Evolutionary conservation across 1,284 basidiomycete species (phyloP), one percentile per base, ranked within the genome.

Genomic region (Heterobasidion parviporum): DNA sequence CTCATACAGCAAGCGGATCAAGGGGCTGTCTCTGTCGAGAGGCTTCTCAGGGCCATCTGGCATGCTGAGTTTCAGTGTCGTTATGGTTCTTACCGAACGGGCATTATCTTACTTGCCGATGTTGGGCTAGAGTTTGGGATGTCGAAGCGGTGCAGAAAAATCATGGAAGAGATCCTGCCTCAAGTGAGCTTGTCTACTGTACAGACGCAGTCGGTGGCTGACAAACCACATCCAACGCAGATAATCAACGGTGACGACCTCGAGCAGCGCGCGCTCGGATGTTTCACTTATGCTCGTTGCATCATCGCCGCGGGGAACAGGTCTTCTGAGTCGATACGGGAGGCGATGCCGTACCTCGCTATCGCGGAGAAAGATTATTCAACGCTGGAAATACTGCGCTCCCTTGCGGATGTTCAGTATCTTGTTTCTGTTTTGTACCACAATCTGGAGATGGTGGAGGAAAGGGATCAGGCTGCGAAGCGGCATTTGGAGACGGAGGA

Each of bases 91-190:
- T 89, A 92, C 65, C 75, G 89, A 54, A 80, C 81, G 3, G 84
- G 79, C 0, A 75, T 84, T 18, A 75, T 87, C 56, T 66, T 92
- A 35, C 76, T 92, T 7, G 89, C 89, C 3, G 89, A 92, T 63
- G 70, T 89, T 56, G 81, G 82, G 6, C 70, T 91, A 16, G 86
- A 90, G 62, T 86, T 88, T 65, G 85, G 82, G 14, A 81, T 92
- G 79, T 79, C 85, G 16, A 78, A 79, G 63, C 77, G 81, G 61
- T 82, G 80, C 58, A 75, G 72, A 59, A 77, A 74, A 56, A 75
- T 90, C 54, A 63, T 92, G 47, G 84, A 89, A 53, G 87, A 87
- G 60, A 80, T 90, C 50, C 78, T 92, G 76, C 88, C 89, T 32
- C 89, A 91, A 73, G 89, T 85, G 57, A 57, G 70, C 55, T 49